Conservation (phyloP, 2,329 filamentous ascomycete genomes). For the Fusarium nanum region DNA sequence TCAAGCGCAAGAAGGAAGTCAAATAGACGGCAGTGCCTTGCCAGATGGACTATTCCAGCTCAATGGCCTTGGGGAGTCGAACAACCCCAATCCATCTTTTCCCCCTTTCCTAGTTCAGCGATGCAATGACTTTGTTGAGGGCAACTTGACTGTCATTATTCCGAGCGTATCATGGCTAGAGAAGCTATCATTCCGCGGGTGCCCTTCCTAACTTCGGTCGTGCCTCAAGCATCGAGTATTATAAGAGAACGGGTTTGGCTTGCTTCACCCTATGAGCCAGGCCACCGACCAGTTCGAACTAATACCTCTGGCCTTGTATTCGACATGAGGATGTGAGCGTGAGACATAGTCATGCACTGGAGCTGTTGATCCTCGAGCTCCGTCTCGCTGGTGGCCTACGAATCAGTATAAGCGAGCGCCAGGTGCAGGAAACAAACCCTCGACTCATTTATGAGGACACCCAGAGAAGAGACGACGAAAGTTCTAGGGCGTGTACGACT, state of each 20-base stretch:
- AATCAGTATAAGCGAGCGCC: not conserved
- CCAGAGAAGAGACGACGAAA: not conserved
- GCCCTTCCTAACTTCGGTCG: not conserved
- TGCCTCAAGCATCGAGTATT: not conserved
- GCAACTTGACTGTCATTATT: too few species aligned
- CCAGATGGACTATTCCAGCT: not conserved
- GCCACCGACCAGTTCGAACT: not conserved
- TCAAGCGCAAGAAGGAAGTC: not conserved
- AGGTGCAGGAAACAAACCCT: not conserved
- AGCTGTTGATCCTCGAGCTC: not conserved
- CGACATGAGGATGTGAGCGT: not conserved
- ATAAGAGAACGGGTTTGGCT: not conserved
- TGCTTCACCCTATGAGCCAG: not conserved
- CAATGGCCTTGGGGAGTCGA: fast-evolving
- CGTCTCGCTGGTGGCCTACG: not conserved
- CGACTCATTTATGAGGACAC: fast-evolving
- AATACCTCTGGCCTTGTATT: not conserved
- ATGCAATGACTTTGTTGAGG: too few species aligned
- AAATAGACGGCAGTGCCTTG: not conserved
- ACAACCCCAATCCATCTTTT: not conserved
- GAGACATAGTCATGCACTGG: not conserved
- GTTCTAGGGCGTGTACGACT: fast-evolving
- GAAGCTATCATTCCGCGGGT: too few species aligned
- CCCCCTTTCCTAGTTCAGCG: not conserved
- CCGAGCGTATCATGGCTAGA: too few species aligned